These are phyloP conservation scores for Xerocomus brunneocitrinus DNA, from an alignment of 768 basidiomycete species.

Conservation along the genomic window DNA sequence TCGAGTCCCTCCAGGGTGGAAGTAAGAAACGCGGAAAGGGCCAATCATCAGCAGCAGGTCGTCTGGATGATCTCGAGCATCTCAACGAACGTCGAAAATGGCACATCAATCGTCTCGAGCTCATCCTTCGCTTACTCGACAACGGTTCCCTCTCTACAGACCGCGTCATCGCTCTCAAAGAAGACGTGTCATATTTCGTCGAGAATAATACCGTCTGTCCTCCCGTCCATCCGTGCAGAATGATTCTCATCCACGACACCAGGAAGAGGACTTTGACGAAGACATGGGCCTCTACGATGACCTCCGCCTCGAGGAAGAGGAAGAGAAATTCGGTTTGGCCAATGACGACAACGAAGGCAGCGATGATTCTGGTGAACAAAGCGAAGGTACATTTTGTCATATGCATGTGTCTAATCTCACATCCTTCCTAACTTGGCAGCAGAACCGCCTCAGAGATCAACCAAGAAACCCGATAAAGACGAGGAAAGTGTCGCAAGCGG, in stretches of 20 bases:
- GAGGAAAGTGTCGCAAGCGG: conserved; percentile 72
- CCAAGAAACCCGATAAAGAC: conserved; percentile 68
- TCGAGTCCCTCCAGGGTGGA: conserved; percentile 74
- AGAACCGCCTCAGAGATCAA: conserved; percentile 64
- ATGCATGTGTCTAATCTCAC: not conserved
- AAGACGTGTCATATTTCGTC: conserved; percentile 95
- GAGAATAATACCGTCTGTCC: conserved; percentile 86
- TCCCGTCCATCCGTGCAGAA: conserved; percentile 2
- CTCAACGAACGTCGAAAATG: conserved; percentile 93
- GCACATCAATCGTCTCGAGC: conserved; percentile 90
- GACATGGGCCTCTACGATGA: conserved; percentile 98
- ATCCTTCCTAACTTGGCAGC: conserved; percentile 3
- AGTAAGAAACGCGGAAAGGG: conserved; percentile 85
- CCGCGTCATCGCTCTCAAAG: conserved; percentile 76
- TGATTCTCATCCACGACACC: conserved; percentile 19
- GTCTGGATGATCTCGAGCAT: conserved; percentile 78
- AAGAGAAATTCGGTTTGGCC: conserved; percentile 83
- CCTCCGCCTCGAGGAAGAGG: conserved; percentile 93
- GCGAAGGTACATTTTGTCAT: conserved; percentile 54
- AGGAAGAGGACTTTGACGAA: conserved; percentile 98
- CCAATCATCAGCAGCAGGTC: conserved; percentile 57
- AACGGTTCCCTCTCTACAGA: conserved; percentile 88
- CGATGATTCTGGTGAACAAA: conserved; percentile 69
- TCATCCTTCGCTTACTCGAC: conserved; percentile 88
- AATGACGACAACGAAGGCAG: conserved; percentile 64